Conservation (phyloP, 345 rosid genomes). For the Rhodamnia rubescens region DNA sequence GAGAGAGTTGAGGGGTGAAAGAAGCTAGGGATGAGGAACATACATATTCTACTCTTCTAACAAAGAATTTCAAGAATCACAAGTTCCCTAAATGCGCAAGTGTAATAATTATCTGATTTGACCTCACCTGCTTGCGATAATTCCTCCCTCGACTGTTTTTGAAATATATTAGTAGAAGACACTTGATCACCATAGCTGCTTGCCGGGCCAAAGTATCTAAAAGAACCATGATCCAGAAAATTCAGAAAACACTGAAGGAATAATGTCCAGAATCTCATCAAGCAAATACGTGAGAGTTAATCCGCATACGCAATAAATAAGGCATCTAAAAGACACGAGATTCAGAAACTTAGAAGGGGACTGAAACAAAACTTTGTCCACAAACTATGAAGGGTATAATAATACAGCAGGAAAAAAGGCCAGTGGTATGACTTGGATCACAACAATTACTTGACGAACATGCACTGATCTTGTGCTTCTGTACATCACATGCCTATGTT, state of each 20-base stretch:
- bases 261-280: background rate
- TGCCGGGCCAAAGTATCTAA: constrained; percentile 87
- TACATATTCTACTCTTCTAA: background rate
- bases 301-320: background rate
- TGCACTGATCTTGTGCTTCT: background rate
- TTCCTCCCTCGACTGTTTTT: constrained; percentile 90
- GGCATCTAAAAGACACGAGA: background rate
- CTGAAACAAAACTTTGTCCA: background rate
- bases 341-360: background rate
- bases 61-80: background rate
- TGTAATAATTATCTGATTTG: background rate
- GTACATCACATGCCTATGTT: background rate
- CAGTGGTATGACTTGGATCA: background rate
- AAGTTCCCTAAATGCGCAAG: background rate
- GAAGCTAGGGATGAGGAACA: background rate
- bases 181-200: constrained; percentile 82
- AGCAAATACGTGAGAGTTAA: background rate
- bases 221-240: background rate
- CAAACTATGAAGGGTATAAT: background rate
- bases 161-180: constrained; percentile 80
- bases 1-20: background rate
- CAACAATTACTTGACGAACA: background rate
- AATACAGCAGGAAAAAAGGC: background rate
- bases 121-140: constrained; percentile 85
- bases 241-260: background rate